These are phyloP conservation scores for Musa schizocarpa DNA, from an alignment of 176 grass and related monocot species.

Conservation along the genomic window DNA sequence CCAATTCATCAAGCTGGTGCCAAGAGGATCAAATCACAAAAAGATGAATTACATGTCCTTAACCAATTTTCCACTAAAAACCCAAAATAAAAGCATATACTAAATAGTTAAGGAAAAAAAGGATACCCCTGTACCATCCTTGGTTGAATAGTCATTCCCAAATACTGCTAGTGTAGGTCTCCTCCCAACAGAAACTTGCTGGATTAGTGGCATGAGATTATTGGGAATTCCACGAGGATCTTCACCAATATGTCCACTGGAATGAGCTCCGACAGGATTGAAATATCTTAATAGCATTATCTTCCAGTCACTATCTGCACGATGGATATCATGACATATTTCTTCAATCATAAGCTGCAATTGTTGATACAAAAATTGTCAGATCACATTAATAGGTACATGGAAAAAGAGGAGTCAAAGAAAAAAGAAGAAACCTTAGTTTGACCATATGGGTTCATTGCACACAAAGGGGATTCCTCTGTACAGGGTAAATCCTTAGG, in stretches of 20 bases:
- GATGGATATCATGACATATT: slow-evolving; percentile 77
- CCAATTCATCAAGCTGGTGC: too few species aligned
- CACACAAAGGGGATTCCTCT: slow-evolving; percentile 77
- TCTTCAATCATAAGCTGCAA: slow-evolving; percentile 87
- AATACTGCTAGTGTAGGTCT: slow-evolving; percentile 69
- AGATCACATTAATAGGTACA: slow-evolving; percentile 20
- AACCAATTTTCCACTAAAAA: background rate
- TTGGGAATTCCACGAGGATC: slow-evolving; percentile 86
- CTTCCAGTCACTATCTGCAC: slow-evolving; percentile 69
- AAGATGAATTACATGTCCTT: too few species aligned
- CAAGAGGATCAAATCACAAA: too few species aligned
- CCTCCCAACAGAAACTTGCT: slow-evolving; percentile 96
- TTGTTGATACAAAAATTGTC: slow-evolving; percentile 20
- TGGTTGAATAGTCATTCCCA: slow-evolving; percentile 87
- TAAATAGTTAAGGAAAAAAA: background rate
- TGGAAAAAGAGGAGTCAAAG: slow-evolving; percentile 1
- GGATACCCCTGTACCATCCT: slow-evolving; percentile 90
- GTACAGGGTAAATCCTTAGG: slow-evolving; percentile 84
- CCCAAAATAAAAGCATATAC: background rate
- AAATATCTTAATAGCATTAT: slow-evolving; percentile 95
- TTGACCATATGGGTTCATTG: slow-evolving; percentile 84
- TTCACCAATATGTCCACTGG: slow-evolving; percentile 90
- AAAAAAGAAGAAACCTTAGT: slow-evolving; percentile 53
- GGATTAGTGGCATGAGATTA: slow-evolving; percentile 96
- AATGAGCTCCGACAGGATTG: slow-evolving; percentile 90